Conservation (phyloP, 2,329 filamentous ascomycete species). For the Monilinia aucupariae region DNA sequence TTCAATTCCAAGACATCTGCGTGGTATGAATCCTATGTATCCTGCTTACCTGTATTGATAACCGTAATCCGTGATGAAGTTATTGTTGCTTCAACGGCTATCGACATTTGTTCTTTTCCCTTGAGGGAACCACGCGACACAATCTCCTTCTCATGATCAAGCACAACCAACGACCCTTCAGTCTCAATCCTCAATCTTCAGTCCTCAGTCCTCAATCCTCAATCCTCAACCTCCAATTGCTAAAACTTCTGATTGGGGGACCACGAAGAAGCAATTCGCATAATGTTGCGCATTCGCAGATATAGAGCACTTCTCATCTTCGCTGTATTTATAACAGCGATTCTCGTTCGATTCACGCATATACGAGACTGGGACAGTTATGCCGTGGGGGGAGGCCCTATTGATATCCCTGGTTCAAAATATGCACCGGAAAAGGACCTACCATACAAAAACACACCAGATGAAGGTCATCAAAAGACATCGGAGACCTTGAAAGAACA, state of each 20-base stretch:
- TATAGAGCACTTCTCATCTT: constrained; percentile 50
- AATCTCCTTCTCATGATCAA: background rate
- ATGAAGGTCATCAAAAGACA: background rate
- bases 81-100: constrained; percentile 1
- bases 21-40: too few species aligned
- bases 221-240: background rate
- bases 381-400: constrained; percentile 12
- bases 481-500: constrained; percentile 4
- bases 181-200: background rate
- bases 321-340: constrained; percentile 21
- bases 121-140: constrained; percentile 12
- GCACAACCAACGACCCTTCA: background rate
- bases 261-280: constrained; percentile 17
- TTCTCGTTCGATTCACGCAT: constrained; percentile 24
- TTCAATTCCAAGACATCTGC: background rate
- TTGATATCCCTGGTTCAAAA: constrained; percentile 16
- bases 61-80: constrained; percentile 8
- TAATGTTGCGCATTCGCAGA: constrained; percentile 54
- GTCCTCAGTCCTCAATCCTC: too few species aligned
- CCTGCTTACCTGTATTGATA: background rate
- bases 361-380: constrained; percentile 21
- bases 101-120: background rate
- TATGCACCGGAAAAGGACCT: background rate
- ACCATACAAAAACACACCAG: background rate
- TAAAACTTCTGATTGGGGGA: constrained; percentile 11